phyloP scores from a whole-genome alignment of 2,329 filamentous ascomycete genomes.

The Xylaria digitata region DNA sequence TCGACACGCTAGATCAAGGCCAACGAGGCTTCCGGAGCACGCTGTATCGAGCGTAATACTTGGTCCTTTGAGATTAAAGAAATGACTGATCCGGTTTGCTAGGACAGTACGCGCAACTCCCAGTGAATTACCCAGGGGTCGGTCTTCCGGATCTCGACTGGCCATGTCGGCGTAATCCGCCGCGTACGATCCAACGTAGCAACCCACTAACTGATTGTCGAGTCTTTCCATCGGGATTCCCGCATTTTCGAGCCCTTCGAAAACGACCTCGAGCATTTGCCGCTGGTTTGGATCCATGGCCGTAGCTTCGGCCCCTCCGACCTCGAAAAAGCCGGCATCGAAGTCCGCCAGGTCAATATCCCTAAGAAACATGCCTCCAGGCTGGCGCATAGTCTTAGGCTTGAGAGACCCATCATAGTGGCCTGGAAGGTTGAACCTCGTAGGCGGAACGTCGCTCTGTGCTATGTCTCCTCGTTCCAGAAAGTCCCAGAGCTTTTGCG shows the following conservation, averaged over 20 bases:
- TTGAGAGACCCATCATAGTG: conserved; percentile 54
- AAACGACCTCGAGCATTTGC: conserved; percentile 48
- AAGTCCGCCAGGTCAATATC: conserved; percentile 51
- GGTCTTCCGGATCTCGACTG: conserved; percentile 38
- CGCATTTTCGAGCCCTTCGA: conserved; percentile 47
- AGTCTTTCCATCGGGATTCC: conserved; percentile 42
- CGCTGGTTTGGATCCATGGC: conserved; percentile 46
- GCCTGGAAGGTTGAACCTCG: too few relatives aligned
- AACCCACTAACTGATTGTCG: conserved; percentile 33
- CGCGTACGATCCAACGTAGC: conserved; percentile 42
- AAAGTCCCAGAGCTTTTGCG: too few relatives aligned
- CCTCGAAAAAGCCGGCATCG: conserved; percentile 50
- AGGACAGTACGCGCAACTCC: conserved; percentile 39
- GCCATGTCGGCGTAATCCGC: conserved; percentile 39
- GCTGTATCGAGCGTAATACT: conserved; percentile 33
- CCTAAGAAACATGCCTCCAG: conserved; percentile 55
- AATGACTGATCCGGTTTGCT: conserved; percentile 50
- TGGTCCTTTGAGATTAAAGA: conserved; percentile 50
- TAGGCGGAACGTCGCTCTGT: too few relatives aligned
- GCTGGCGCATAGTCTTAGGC: conserved; percentile 51
- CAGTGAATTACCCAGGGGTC: conserved; percentile 37
- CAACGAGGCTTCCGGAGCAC: conserved; percentile 27
- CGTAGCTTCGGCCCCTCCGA: conserved; percentile 34
- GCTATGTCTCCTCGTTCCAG: too few relatives aligned
- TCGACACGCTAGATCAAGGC: conserved; percentile 25